Percentiles rank a stretch among this genome's conserved stretches.
phyloP scores from a whole-genome alignment of 2,329 filamentous ascomycete genomes.

The Bipolaris oryzae region DNA sequence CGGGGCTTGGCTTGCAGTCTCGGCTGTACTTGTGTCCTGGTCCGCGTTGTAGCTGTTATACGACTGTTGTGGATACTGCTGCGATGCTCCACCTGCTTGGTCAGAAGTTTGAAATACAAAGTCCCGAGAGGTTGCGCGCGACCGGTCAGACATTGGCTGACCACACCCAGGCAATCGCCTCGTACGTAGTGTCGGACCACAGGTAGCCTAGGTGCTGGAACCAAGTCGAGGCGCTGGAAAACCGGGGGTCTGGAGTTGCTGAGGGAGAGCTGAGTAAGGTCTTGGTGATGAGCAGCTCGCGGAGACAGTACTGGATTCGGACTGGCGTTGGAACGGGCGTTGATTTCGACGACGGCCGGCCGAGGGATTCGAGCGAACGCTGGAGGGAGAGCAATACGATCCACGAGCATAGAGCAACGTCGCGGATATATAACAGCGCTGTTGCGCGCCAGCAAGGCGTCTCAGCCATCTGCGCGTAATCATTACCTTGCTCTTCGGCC shows the following conservation, averaged over 20 bases:
- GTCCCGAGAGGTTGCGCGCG: slow-evolving; percentile 31
- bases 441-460: not conserved
- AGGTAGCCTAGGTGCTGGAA: slow-evolving; percentile 4
- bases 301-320: not conserved
- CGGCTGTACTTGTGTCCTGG: slow-evolving; percentile 31
- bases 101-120: slow-evolving; percentile 45
- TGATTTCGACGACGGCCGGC: not conserved
- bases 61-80: slow-evolving; percentile 23
- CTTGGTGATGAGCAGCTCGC: slow-evolving; percentile 3
- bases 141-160: slow-evolving; percentile 40
- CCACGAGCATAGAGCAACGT: not conserved
- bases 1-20: slow-evolving; percentile 21
- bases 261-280: slow-evolving; percentile 14
- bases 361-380: not conserved
- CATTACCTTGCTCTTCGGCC: not conserved
- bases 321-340: not conserved
- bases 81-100: slow-evolving; percentile 34
- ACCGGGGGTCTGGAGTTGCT: slow-evolving; percentile 1
- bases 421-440: not conserved
- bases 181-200: slow-evolving; percentile 25
- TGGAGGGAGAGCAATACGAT: not conserved
- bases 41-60: slow-evolving; percentile 37
- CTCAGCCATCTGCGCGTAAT: slow-evolving; percentile 1
- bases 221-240: not conserved
- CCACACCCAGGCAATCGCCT: slow-evolving; percentile 17